Conservation (phyloP, 2,329 filamentous ascomycete genomes). For the Cadophora gregata region DNA sequence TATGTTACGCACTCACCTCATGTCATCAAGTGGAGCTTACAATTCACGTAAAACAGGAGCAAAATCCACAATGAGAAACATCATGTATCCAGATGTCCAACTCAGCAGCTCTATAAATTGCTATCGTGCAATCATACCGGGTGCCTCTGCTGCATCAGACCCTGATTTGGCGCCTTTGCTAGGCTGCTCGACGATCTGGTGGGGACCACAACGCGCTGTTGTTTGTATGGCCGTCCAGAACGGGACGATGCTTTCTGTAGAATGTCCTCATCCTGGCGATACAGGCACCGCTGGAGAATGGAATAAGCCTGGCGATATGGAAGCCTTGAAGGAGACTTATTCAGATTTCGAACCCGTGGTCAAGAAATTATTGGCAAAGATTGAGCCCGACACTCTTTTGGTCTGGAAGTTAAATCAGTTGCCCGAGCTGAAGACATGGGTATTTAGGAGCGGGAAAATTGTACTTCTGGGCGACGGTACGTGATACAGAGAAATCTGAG, state of each 20-base stretch:
- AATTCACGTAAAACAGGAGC: neutral
- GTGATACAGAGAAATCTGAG: neutral
- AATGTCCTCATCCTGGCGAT: conserved; percentile 66
- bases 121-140: conserved; percentile 56
- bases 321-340: conserved; percentile 20
- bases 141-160: conserved; percentile 48
- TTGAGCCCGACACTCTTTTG: conserved; percentile 39
- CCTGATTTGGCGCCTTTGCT: conserved; percentile 55
- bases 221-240: conserved; percentile 65
- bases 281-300: conserved; percentile 56
- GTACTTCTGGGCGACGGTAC: conserved; percentile 51
- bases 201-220: conserved; percentile 64
- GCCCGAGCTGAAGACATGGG: conserved; percentile 31
- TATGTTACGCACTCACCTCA: neutral
- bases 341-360: conserved; percentile 46
- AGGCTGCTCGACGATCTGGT: conserved; percentile 62
- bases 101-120: conserved; percentile 15
- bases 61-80: conserved; percentile 20
- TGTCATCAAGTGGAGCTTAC: neutral
- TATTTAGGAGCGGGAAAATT: conserved; percentile 43
- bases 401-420: conserved; percentile 28
- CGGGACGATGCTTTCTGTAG: conserved; percentile 65
- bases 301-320: conserved; percentile 50
- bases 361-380: conserved; percentile 43
- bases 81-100: conserved; percentile 18